Evolutionary conservation across 148 eudicot genomes (phyloP), one percentile per base, ranked within the genome.

Genomic region (Fallopia convolvulus): DNA sequence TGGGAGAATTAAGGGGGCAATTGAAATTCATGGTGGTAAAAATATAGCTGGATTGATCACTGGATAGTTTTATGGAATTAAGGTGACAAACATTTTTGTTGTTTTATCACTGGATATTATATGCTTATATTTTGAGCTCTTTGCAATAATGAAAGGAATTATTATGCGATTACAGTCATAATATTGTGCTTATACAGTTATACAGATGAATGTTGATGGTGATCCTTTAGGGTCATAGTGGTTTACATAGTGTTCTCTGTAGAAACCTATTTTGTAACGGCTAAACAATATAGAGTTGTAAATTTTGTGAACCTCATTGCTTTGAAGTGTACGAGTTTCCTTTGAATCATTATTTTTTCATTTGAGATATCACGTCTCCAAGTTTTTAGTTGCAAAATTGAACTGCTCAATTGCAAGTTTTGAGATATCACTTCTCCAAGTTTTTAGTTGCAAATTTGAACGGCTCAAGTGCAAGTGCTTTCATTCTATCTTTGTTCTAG

Each of bases 11-110:
- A 82, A 76, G 82, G 83, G 79, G 77, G 83, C 83, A 73, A 70
- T 83, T 80, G 87, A 85, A 74, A 44, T 79, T 79, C 88, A 84
- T 76, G 83, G 76, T 78, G 83, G 79, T 74, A 49, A 55, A 39
- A 80, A 81, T 78, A 87, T 81, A 33, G 89, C 93, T 63, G 97
- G 91, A 87, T 80, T 96, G 44, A 81, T 93, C 72, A 83, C 79
- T 74, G 99, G 97, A 76, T 85, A 81, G 84, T 96, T 93, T 86
- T 86, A 89, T 74, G 98, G 98, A 78, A 79, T 96, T 76, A 86
- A 89, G 98, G 99, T 96, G 70, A 47, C 55, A 33, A 66, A 6
- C 58, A 8, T 18, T 7, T 63, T 56, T 42, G 14, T 47, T 75
- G 53, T 9, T 53, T 46, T 66, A 0, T 21, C 17, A 9, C 15